Conservation (phyloP, 1,139 yeast genomes). For the Petasospora fabianii region DNA sequence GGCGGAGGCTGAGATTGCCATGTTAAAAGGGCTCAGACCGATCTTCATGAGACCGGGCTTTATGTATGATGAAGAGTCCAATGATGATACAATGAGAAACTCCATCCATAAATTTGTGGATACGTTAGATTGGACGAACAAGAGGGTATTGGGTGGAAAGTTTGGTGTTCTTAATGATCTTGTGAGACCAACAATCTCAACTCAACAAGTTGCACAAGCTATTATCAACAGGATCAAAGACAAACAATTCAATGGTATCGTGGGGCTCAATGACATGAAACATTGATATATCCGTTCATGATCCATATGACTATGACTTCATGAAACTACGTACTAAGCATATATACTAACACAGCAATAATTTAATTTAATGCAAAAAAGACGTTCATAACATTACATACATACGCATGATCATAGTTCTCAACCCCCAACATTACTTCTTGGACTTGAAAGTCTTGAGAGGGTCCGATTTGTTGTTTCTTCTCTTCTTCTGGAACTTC, state of each 20-base stretch:
- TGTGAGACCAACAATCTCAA: conserved; percentile 63
- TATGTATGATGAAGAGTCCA: conserved; percentile 58
- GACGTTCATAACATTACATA: conserved; percentile 2
- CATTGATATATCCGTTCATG: too few relatives aligned
- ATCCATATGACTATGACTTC: neutral
- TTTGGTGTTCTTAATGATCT: conserved; percentile 40
- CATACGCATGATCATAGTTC: too few relatives aligned
- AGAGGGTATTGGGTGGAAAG: conserved; percentile 31
- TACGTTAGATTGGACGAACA: conserved; percentile 42
- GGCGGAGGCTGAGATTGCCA: conserved; percentile 59
- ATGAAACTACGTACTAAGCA: too few relatives aligned
- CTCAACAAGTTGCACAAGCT: conserved; percentile 63
- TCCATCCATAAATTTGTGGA: conserved; percentile 33
- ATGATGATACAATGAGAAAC: conserved; percentile 31
- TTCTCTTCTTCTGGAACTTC: conserved; percentile 36
- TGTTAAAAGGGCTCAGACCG: conserved; percentile 43
- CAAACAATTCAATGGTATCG: conserved; percentile 49
- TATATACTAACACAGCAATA: neutral
- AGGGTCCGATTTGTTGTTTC: conserved; percentile 57
- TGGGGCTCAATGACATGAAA: conserved; percentile 50
- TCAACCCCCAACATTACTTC: neutral
- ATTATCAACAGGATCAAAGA: conserved; percentile 54
- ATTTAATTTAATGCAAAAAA: too few relatives aligned
- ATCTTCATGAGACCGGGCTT: conserved; percentile 77
- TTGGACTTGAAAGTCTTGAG: conserved; percentile 51